Evolutionary conservation across 352 stramenopile genomes (phyloP), one percentile per base, ranked within the genome.

Genomic region (Phytophthora vignae): DNA sequence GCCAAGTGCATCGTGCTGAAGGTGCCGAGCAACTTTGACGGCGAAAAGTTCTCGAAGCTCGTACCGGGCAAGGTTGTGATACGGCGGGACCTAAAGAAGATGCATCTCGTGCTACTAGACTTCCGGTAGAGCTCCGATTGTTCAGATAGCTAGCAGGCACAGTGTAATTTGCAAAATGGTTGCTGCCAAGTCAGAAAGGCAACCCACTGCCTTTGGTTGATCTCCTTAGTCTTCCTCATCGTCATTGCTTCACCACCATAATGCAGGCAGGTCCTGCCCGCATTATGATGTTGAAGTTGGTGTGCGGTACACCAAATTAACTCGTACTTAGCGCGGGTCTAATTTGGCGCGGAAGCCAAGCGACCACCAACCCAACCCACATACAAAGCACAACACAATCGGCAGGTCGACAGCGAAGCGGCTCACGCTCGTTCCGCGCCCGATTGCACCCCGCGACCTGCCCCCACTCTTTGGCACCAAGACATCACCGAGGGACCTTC

Each of bases 1-100:
- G 62, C 84, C 46, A 77, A 90, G 65, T 85, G 82, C 52, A 76
- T 94, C n/a, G 76, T 94, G 27, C 64, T 96, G 48, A 96, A 96
- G 56, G 87, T 94, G 38, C 89, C 89, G 15, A 91, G 76, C 17
- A 96, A 96, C 64, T 96, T 94, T 68, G 87, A 96, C 66, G 74
- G 85, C 21, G 82, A 84, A 2, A 92, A 91, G 64, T 93, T 95
- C 57, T 79, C 87, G 1, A 62, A 71, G 36, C 65, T 78, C 27
- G 85, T 94, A 6, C 85, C 84, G 0, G 87, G 87, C 14, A 76
- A 73, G 1, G 85, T 94, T 14, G 74, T 73, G 1, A 88, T 91
- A 21, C 74, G 82, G 0, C 82, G 83, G 17, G 83, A 93, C 50
- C 83, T 94, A 10, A 90, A 91, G 64, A 94, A 94, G 76, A 94